These are phyloP conservation scores for Rhodotorula sphaerocarpa DNA, from an alignment of 768 basidiomycete species.

Conservation along the genomic window DNA sequence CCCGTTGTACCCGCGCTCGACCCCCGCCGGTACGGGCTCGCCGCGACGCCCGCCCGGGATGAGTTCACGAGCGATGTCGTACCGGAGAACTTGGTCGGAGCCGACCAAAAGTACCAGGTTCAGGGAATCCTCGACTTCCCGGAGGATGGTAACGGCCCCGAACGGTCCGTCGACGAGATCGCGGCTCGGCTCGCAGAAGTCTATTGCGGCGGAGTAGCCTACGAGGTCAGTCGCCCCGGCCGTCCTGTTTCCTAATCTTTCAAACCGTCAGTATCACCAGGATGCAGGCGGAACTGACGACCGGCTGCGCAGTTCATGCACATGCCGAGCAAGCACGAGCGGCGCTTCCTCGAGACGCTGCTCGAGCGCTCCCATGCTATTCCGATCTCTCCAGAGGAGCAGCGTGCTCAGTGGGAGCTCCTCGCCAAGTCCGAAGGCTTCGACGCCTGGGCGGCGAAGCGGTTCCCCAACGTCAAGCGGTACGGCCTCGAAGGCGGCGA, in stretches of 20 bases:
- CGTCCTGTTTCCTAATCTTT: neutral
- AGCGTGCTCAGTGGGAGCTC: slow-evolving; percentile 56
- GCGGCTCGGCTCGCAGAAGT: slow-evolving; percentile 59
- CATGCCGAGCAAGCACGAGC: slow-evolving; percentile 72
- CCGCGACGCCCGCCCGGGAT: slow-evolving; percentile 66
- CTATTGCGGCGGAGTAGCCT: slow-evolving; percentile 78
- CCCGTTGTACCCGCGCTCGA: slow-evolving; percentile 41
- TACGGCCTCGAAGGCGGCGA: slow-evolving; percentile 73
- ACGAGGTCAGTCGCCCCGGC: slow-evolving; percentile 57
- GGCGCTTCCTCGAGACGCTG: slow-evolving; percentile 78
- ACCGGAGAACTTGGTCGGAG: neutral
- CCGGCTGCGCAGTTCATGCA: slow-evolving; percentile 45
- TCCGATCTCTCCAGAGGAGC: slow-evolving; percentile 35
- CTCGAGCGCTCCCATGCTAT: slow-evolving; percentile 51
- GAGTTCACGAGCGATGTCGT: slow-evolving; percentile 11
- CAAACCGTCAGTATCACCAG: too few species aligned
- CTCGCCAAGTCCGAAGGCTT: slow-evolving; percentile 69
- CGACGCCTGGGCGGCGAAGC: slow-evolving; percentile 73
- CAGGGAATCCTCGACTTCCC: slow-evolving; percentile 33
- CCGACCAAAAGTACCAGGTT: slow-evolving; percentile 11
- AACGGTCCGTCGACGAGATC: slow-evolving; percentile 60
- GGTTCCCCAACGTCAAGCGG: slow-evolving; percentile 64
- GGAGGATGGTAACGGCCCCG: slow-evolving; percentile 40
- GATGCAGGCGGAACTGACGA: too few species aligned
- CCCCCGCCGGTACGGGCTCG: slow-evolving; percentile 60